Evolutionary conservation across 2,329 filamentous ascomycete species (phyloP), one percentile per base, ranked within the genome.

Genomic region (Ceratocystis eucalypticola): DNA sequence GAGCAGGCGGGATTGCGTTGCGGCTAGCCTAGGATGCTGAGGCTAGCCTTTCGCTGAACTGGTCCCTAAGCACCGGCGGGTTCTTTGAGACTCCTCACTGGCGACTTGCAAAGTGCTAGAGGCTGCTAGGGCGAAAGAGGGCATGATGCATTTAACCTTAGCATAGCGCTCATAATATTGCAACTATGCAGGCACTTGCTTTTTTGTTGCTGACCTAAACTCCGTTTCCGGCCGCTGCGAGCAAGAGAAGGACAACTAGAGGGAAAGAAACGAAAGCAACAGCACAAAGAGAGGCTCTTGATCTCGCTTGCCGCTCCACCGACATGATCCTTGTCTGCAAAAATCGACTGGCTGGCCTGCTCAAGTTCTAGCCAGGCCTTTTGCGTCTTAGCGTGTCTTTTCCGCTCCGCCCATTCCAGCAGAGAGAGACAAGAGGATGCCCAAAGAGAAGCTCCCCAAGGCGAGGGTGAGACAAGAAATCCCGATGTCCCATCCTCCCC

Each of bases 301-400:
- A 59, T 59, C 30, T 59, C 55, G 55, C 55, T 59, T 59, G 55
- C n/a, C 17, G 17, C 55, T 59, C n/a, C 28, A 59, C 55, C 55
- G 3, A 59, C 28, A 37, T 37, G 17, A 59, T 59, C 55, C 55
- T 59, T 59, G 55, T 30, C 8, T 37, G 22, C 20, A 17, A 53
- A 53, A 25, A n/a, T 53, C 22, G 48, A 53, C 55, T 30, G 33
- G 55, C 25, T 15, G 50, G 50, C 50, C 2, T 8, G 37, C 37
- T 41, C 37, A 41, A 37, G 33, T 59, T 37, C 30, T 41, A 15
- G 12, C 10, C 25, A 59, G 55, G 28, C 55, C 55, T 59, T 20
- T n/a, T 41, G 37, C 37, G 12, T 41, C 25, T 33, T 59, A 59
- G 55, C 55, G 6, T 37, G 15, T 22, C 20, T 53, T 53, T 59